Evolutionary conservation across 495 filamentous ascomycete species (phyloP), one percentile per base, ranked within the genome.

Genomic region (Podospora didyma): DNA sequence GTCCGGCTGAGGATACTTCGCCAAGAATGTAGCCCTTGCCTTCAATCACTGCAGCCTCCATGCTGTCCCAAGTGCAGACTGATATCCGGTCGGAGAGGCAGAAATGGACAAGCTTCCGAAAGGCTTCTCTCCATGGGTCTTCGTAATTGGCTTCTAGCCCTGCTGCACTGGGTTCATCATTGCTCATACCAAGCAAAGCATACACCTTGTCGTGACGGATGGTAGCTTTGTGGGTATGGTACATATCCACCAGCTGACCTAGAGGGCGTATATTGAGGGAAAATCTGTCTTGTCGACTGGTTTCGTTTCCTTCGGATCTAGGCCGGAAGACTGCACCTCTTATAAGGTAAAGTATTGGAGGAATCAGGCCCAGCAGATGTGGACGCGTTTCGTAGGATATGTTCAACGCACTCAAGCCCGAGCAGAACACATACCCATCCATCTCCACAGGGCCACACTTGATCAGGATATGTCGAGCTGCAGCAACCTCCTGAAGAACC

Each of bases 221-320:
- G 39, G 66, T 69, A 56, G 69, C 69, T 45, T 69, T 20, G 21
- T 59, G 61, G 28, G 58, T 56, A 52, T 68, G 62, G 54, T 71
- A 72, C 62, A 72, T 69, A 54, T 69, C 68, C 34, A 72, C 51
- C 42, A 74, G 54, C 51, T 71, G 52, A 39, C 62, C 56, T 46
- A 74, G 59, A 49, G 66, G 49, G 20, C 51, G 53, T 49, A 69
- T 66, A 58, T 56, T 22, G 6, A 41, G n/a, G 37, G 37, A 41
- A 17, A 41, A 41, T 23, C 23, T 49, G 46, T 53, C 59, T 51
- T 28, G 54, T 41, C 7, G 14, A 60, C 26, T 60, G n/a, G 16
- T 42, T 57, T 26, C 49, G 50, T 53, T 22, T 35, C 34, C 19
- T 20, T 39, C 24, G 26, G 21, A 39, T 37, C 23, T 41, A 16